Evolutionary conservation across 257 asterid species (phyloP).

Genomic region (Solanum appendiculatum): DNA sequence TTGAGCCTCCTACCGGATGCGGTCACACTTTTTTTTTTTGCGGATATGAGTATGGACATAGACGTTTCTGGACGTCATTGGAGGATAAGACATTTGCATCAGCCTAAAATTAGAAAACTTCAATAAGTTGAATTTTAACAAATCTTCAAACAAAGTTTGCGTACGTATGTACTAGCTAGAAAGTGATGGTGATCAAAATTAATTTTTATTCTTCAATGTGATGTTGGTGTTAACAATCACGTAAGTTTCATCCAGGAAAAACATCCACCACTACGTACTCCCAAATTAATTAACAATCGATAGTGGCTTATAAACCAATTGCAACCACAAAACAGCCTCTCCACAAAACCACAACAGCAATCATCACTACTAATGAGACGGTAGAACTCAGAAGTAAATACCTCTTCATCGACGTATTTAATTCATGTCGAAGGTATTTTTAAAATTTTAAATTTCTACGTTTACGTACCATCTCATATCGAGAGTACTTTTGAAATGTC

Average conservation of each 20-base stretch:
- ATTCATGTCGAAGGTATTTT: too few relatives aligned
- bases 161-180: background rate
- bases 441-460: too few relatives aligned
- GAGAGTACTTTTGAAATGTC: background rate
- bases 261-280: background rate
- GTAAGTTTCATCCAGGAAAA: background rate
- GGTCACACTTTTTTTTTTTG: too few relatives aligned
- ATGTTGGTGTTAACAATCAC: background rate
- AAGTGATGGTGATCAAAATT: background rate
- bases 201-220: background rate
- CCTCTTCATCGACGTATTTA: too few relatives aligned
- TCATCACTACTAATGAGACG: background rate
- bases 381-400: background rate
- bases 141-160: background rate
- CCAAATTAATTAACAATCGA: too few relatives aligned
- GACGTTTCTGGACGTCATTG: background rate
- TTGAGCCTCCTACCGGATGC: too few relatives aligned
- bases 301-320: too few relatives aligned
- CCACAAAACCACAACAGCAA: background rate
- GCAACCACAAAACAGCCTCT: background rate
- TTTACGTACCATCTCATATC: background rate
- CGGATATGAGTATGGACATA: background rate
- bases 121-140: background rate
- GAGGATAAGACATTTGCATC: background rate
- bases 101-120: background rate